Evolutionary conservation across 176 grass and related monocot genomes (phyloP), one percentile per base, ranked within the genome.

Genomic region (Puccinellia tenuiflora): DNA sequence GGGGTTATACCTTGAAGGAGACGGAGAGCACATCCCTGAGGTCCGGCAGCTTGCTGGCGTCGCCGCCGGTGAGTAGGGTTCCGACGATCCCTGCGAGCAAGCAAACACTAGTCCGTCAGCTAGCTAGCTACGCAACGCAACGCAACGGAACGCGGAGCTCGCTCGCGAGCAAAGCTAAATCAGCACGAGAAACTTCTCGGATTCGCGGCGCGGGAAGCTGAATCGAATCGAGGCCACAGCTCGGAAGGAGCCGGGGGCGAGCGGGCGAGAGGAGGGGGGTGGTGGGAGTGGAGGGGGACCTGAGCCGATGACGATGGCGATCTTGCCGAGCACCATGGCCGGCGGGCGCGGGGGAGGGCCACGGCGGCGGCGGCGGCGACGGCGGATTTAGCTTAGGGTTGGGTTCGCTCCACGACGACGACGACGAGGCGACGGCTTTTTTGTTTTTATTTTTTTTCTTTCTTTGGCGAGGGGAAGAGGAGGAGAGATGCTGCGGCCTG

Each of bases 261-360:
- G 42, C 5, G 42, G 42, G 40, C 40, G 40, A 28, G 28, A 9
- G 17, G 35, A 3, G 1, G 20, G 67, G 68, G 37, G 2, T 1
- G 39, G 43, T 3, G 43, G 21, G 29, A 3, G 9, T 5, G 21
- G 34, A 18, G 59, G 35, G 60, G 17, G 26, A 86, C 88, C 88
- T 57, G 79, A 83, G 73, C 88, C 88, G 65, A 90, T 74, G 79
- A 90, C 84, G 79, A 90, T 90, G 79, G 79, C 88, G 73, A 86
- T 48, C 79, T 90, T 90, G 55, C 84, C 88, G 11, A 90, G 73
- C 56, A 86, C 88, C 88, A 90, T 90, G 74, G 65, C 78, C 60
- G 60, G 59, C 46, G 26, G 40, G 69, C 69, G 42, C 0, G 24
- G 43, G 5, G 69, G 42, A 29, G 24, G 42, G 43, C 69, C 42